Base-by-base conservation (phyloP, 2,329 filamentous ascomycete species). In the Trichoderma pleuroti region DNA sequence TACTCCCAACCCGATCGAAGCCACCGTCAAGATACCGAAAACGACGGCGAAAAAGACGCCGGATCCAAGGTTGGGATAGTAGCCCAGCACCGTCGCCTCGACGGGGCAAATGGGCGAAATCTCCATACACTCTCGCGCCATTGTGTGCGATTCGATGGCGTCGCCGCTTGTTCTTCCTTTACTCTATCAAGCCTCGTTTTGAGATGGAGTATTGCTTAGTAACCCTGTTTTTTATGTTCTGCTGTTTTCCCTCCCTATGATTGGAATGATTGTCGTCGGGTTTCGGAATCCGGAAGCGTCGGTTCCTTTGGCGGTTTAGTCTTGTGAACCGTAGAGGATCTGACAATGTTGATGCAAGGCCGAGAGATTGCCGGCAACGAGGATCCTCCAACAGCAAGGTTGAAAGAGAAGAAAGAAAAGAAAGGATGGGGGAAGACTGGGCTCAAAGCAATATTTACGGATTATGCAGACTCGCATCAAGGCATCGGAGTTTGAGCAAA, bases 61-160 rank as follows among this genome's bases (percentile, higher is more conserved):
- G 73, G 86, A 84, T 61, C 84, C 84, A n/a, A 84, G 76, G 74
- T 86, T 88, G 8, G 88, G 88, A 39, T 83, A 82, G 79, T 90
- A 90, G 61, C 86, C 86, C 39, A 87, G 79, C 14, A 87, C 86
- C 3, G 86, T 88, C 34, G 78, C 80, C 52, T 80, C 71, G 73
- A 88, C 85, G n/a, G 86, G 86, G 73, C 87, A 89, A 49, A 74
- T 70, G 3, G 75, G 70, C 10, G 81, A 80, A 72, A 88, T 78
- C 18, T 75, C 76, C 11, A 72, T 74, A 72, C 80, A 81, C 14
- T 74, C 72, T 28, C 12, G 21, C 64, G 64, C 34, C 64, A 68
- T 68, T 34, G 36, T 46, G 64, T 26, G n/a, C 16, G 54, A 46
- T 36, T 59, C 12, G 54, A 59, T 18, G 18, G 2, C 28, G 18